A percentile compares a stretch with the other conserved stretches of the same genome.
These are phyloP conservation scores for Aspergillus pseudoviridinutans DNA, from an alignment of 2,329 filamentous ascomycete genomes.

Conservation along the genomic window DNA sequence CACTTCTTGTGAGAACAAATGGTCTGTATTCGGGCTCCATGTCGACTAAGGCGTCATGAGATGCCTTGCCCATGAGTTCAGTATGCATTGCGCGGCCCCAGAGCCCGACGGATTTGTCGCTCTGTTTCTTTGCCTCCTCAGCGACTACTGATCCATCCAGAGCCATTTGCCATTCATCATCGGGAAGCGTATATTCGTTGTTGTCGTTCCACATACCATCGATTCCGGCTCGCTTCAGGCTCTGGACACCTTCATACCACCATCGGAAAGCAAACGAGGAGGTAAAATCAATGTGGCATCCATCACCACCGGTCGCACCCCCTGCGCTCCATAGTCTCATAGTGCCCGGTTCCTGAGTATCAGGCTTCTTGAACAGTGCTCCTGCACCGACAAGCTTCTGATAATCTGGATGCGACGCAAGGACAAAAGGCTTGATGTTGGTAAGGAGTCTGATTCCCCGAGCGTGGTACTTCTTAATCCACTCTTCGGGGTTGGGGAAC, in stretches of 20 bases:
- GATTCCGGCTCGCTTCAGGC: conserved; percentile 60
- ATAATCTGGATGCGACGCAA: conserved; percentile 65
- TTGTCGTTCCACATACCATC: conserved; percentile 79
- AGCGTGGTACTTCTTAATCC: conserved; percentile 58
- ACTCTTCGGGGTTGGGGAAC: conserved; percentile 64
- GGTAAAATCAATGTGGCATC: conserved; percentile 70
- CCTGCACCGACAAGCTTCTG: conserved; percentile 54
- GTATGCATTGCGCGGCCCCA: conserved; percentile 69
- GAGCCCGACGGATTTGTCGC: conserved; percentile 55
- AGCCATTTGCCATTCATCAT: conserved; percentile 62
- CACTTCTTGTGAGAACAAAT: conserved; percentile 67
- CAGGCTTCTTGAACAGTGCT: conserved; percentile 61
- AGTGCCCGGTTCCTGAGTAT: conserved; percentile 50
- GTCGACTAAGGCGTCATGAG: conserved; percentile 62
- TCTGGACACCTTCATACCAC: conserved; percentile 67
- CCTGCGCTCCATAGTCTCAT: conserved; percentile 69
- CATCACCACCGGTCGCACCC: conserved; percentile 65
- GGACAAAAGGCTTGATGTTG: conserved; percentile 70
- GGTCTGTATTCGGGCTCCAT: conserved; percentile 58
- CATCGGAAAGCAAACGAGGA: conserved; percentile 63
- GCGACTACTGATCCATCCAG: conserved; percentile 46
- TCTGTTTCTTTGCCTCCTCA: conserved; percentile 33
- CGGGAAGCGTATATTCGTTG: conserved; percentile 67
- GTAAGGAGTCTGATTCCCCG: conserved; percentile 65
- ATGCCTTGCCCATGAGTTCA: conserved; percentile 67